Percentiles rank a stretch among this genome's conserved stretches.
Conservation (phyloP, 768 basidiomycete genomes). For the Boletus vinaceobasis region DNA sequence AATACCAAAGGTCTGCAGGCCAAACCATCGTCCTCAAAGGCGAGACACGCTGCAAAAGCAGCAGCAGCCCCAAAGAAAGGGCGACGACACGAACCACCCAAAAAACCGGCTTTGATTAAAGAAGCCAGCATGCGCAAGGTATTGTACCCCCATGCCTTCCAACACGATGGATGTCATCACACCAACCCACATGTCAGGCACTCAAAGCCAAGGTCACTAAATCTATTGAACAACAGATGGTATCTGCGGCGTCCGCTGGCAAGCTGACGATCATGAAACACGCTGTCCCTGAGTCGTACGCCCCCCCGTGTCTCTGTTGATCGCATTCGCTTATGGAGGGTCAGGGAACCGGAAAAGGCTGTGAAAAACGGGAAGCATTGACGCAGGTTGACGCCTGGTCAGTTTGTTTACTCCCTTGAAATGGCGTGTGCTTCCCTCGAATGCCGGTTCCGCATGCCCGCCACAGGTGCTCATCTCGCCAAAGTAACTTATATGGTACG, state of each 20-base stretch:
- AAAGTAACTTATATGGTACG: background rate
- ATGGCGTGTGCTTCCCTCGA: conserved; percentile 3
- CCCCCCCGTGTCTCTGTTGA: background rate
- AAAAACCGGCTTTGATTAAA: conserved; percentile 70
- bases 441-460: background rate
- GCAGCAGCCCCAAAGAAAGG: conserved; percentile 79
- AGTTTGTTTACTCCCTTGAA: background rate
- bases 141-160: background rate
- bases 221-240: conserved; percentile 90
- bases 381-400: conserved; percentile 1
- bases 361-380: conserved; percentile 18
- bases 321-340: background rate
- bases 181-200: conserved; percentile 41
- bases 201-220: conserved; percentile 89
- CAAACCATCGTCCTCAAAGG: conserved; percentile 44
- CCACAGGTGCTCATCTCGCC: conserved; percentile 2
- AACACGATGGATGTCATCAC: background rate
- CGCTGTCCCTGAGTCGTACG: conserved; percentile 33
- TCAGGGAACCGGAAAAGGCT: conserved; percentile 21
- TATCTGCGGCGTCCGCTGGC: conserved; percentile 81
- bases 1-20: conserved; percentile 72
- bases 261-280: conserved; percentile 93
- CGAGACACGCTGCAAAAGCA: conserved; percentile 61
- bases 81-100: conserved; percentile 72
- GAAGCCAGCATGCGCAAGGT: conserved; percentile 80